Base-by-base conservation (phyloP, 2,329 filamentous ascomycete species). In the Trichoderma atroviride region DNA sequence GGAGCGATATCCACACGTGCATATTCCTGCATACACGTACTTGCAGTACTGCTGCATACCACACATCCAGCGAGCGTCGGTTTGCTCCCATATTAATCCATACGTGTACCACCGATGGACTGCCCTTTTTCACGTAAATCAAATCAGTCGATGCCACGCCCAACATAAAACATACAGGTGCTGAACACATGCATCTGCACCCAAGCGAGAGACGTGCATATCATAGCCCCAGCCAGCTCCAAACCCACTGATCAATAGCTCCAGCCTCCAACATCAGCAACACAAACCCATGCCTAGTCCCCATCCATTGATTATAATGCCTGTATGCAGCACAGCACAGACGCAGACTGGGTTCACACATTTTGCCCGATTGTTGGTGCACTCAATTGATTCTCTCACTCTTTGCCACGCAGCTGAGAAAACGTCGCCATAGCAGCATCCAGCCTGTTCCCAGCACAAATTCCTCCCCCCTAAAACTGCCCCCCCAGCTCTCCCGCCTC, bases 381-480 rank as follows among this genome's bases (percentile, higher is more conserved):
- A 16, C 14, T 50, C 33, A 35, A 35, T 35, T 35, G 33, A n/a
- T 22, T 50, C n/a, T 50, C 40, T 43, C 2, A 11, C 19, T n/a
- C 19, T 9, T n/a, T 7, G n/a, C 47, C 47, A 13, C n/a, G 27
- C 57, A 14, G 13, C 37, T 60, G 57, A 47, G 57, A 47, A 35
- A n/a, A 37, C 33, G 55, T 57, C 56, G 56, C 56, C 33, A 24
- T 37, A 37, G 57, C 57, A 22, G n/a, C 47, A 16, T 40, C 5
- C 37, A 7, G 40, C 19, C 40, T 43, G n/a, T 35, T 16, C 33
- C 56, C 56, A 27, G 57, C 40, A n/a, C 19, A 16, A 43, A 59
- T 59, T 59, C 57, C 31, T 61, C 56, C 53, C 53, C 60, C 60
- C 43, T 63, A 53, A 52, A 52, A 53, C n/a, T 60, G 53, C n/a